Base-by-base conservation (phyloP, 2,329 filamentous ascomycete genomes). In the Blumeriella jaapii region DNA sequence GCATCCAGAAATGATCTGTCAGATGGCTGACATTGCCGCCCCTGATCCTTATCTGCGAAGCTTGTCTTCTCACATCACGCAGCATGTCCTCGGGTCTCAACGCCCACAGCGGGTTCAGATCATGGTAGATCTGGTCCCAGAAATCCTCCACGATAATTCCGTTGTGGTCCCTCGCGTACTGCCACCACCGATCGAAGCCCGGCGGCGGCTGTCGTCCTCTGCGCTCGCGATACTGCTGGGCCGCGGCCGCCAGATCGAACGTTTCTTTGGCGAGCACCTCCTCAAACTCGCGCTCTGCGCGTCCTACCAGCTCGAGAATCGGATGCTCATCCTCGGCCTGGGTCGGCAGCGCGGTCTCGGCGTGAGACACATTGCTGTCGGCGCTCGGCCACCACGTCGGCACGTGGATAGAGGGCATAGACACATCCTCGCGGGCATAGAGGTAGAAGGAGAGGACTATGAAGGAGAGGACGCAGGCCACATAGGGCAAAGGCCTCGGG, bases 141-240 rank as follows among this genome's bases (percentile, higher is more conserved):
- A 74, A 77, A 34, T 72, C 67, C 48, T 77, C 73, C 23, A 77
- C 62, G 6, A 76, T 59, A 22, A 74, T 52, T 11, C 66, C 65
- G 14, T 70, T 57, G 23, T 61, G 59, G 10, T 65, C 56, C n/a
- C 55, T 45, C 6, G 74, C 73, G 31, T 69, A 70, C n/a, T 59
- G 51, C 45, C 68, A 64, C 73, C 74, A 78, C 29, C 61, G 55
- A 40, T 74, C 68, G 49, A 78, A 78, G 13, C 69, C 70, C 0
- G 73, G 74, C 3, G 74, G 74, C 1, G 73, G 74, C 42, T 77
- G 72, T 10, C 73, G 61, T 8, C 70, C 71, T 36, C 73, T 61
- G 33, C 65, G 61, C 24, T 59, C 49, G 34, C 73, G 64, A 51
- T 78, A 79, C 12, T 61, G 61, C 6, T 55, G 52, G 5, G 68